phyloP scores from a whole-genome alignment of 1,284 basidiomycete genomes.

The Neotropicomus parvogracilis region DNA sequence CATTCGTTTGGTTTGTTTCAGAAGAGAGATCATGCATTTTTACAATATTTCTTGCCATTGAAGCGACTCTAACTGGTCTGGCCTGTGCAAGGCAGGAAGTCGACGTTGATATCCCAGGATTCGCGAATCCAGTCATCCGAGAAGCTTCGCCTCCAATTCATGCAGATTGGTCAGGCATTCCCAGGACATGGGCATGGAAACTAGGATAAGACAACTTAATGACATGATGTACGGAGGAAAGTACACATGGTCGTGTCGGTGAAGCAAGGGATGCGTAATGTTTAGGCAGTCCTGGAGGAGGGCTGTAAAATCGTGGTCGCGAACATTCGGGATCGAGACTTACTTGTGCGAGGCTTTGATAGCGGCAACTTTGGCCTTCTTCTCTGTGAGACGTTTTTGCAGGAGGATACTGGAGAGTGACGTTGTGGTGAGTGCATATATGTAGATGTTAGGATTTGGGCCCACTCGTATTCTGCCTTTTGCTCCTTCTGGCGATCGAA shows the following conservation, averaged over 20 bases:
- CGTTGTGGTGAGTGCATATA: not conserved
- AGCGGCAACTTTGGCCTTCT: constrained; percentile 83
- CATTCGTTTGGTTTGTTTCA: too few relatives aligned
- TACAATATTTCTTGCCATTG: too few relatives aligned
- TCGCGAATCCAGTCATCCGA: constrained; percentile 6
- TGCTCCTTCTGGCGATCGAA: constrained; percentile 92
- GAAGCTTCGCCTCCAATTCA: constrained; percentile 58
- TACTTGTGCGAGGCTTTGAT: constrained; percentile 75
- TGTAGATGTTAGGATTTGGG: constrained; percentile 5
- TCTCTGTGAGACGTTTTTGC: constrained; percentile 89
- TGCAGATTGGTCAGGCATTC: not conserved
- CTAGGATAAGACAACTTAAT: constrained; percentile 22
- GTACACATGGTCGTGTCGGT: constrained; percentile 18
- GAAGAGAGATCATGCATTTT: too few relatives aligned
- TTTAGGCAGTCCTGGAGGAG: constrained; percentile 22
- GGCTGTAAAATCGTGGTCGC: not conserved
- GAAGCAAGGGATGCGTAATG: not conserved
- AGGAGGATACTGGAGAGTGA: constrained; percentile 56
- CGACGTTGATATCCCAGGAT: too few relatives aligned
- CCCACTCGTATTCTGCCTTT: constrained; percentile 87
- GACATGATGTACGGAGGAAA: constrained; percentile 21
- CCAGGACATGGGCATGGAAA: constrained; percentile 11
- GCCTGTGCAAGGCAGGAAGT: too few relatives aligned
- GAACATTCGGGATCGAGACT: not conserved
- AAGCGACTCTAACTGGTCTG: too few relatives aligned